Evolutionary conservation across 83 land plant species (phyloP), one percentile per base, ranked within the genome.

Genomic region (Isoetes engelmannii): DNA sequence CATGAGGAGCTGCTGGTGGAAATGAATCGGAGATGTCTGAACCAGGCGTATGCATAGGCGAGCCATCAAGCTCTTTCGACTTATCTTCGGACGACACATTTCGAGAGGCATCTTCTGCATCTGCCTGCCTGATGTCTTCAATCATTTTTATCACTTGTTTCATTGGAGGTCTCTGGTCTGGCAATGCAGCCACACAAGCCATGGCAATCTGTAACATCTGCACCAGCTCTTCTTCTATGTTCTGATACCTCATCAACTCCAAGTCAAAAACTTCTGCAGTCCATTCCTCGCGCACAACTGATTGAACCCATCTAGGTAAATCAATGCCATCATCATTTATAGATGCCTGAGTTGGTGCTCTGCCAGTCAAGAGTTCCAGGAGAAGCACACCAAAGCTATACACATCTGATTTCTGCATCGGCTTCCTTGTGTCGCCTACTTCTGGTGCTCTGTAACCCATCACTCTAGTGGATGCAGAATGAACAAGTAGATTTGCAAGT

Each of bases 391-490:
- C 84, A 66, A 81, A 84, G 71, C 82, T 81, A 72, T 81, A 84
- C 47, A 81, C 86, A 67, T 84, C 84, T 6, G 84, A 81, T 67
- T 75, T 82, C 6, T 74, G 84, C 9, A 84, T 77, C 13, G 81
- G 69, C 15, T 13, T 69, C 43, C 74, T 68, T 7, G 70, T 56
- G 10, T 78, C 86, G 1, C 72, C 82, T 43, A 82, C 78, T 65
- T 84, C 85, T 17, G 84, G 87, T 44, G 87, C 87, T 45, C 79
- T 60, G 67, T 84, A 84, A 58, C 85, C 87, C 4, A 75, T 62
- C 6, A 68, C 61, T 15, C 76, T 77, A 41, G 48, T 71, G 43
- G 76, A 18, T 47, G 84, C 70, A 57, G 78, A 47, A 5, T 80
- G 67, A 20, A 75, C 17, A 12, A 66, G 58, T n/a, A 82, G 74